Conservation (phyloP, 106 monocot genomes). For the Iris macrosiphon region DNA sequence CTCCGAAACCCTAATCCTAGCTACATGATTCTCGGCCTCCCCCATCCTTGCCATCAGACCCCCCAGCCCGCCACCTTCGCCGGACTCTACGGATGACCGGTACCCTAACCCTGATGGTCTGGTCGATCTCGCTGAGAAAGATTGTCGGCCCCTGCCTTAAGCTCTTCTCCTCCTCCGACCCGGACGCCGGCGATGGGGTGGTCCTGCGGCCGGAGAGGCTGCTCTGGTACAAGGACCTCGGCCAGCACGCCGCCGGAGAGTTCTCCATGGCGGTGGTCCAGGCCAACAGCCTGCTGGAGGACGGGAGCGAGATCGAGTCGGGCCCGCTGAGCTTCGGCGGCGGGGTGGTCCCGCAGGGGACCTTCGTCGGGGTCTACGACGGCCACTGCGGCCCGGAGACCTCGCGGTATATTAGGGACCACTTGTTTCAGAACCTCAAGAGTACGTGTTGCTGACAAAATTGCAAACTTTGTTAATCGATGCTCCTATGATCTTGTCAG, state of each 20-base stretch:
- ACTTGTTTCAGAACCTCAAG: not conserved
- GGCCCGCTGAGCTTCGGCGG: conserved; percentile 24
- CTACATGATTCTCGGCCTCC: too few species aligned
- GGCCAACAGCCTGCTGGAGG: conserved; percentile 60
- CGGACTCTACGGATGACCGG: too few species aligned
- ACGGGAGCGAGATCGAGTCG: conserved; percentile 75
- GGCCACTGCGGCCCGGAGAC: conserved; percentile 7
- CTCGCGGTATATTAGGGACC: conserved; percentile 1
- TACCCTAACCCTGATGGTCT: conserved; percentile 17
- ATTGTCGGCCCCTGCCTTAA: conserved; percentile 39
- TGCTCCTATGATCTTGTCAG: too few species aligned
- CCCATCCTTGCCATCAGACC: too few species aligned
- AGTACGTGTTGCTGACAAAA: too few species aligned
- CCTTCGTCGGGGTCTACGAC: conserved; percentile 6
- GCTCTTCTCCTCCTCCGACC: conserved; percentile 3
- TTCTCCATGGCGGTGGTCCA: conserved; percentile 81
- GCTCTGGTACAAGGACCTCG: conserved; percentile 54
- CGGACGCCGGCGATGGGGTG: conserved; percentile 23
- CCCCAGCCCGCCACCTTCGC: too few species aligned
- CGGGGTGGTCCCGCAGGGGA: not conserved
- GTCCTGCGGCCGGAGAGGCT: conserved; percentile 28
- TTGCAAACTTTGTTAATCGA: too few species aligned
- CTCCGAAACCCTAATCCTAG: too few species aligned
- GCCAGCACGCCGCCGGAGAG: conserved; percentile 48
- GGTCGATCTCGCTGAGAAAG: conserved; percentile 25